Conservation (phyloP, 441 rosid species). For the Kokia cookei region DNA sequence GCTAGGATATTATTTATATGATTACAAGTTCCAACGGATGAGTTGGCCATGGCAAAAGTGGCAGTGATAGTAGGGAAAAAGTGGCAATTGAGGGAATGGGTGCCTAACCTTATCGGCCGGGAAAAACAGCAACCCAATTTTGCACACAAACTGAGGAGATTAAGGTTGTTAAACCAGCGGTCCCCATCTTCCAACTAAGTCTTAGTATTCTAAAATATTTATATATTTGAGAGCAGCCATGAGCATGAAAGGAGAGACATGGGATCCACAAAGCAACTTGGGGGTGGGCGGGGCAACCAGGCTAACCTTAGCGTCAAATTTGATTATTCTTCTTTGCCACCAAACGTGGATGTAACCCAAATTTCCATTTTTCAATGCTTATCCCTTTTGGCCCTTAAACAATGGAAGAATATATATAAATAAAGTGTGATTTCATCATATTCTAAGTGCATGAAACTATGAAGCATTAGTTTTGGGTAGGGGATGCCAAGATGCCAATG, state of each 20-base stretch:
- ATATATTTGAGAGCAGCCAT: background rate
- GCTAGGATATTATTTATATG: no score
- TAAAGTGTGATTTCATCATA: no score
- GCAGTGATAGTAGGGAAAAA: background rate
- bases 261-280: constrained; percentile 5
- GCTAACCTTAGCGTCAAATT: background rate
- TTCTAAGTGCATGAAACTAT: no score
- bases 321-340: background rate
- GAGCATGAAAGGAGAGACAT: background rate
- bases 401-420: no score
- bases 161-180: background rate
- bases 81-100: background rate
- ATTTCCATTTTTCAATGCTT: background rate
- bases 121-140: background rate
- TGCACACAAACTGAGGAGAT: constrained; percentile 8
- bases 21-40: background rate
- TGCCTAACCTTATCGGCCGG: background rate
- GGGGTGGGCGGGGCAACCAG: no score
- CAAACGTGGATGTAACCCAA: background rate
- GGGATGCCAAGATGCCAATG: no score
- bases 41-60: background rate
- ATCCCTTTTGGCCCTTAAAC: background rate
- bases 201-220: background rate
- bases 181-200: background rate
- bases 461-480: no score